Conservation (phyloP, 257 asterid species). For the Echium plantagineum region DNA sequence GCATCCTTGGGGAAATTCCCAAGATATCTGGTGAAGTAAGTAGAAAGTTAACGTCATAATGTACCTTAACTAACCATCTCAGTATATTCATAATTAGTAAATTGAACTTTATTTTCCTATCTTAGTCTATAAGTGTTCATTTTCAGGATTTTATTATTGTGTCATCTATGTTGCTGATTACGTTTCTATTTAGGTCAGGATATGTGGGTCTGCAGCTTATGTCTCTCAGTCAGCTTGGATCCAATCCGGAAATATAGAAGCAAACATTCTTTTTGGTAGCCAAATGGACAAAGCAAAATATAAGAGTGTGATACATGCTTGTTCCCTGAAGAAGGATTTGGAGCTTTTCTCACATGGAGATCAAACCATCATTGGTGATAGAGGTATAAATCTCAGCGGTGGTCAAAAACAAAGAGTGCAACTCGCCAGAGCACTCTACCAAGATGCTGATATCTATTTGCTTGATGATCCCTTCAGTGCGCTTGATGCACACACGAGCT, state of each 20-base stretch:
- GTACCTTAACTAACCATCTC: neutral
- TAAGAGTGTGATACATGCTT: conserved; percentile 83
- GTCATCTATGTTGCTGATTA: conserved; percentile 11
- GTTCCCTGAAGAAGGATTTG: conserved; percentile 81
- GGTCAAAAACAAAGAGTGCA: conserved; percentile 98
- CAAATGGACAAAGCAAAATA: conserved; percentile 93
- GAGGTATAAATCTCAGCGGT: conserved; percentile 98
- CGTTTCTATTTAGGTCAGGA: conserved; percentile 48
- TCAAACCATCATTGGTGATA: conserved; percentile 94
- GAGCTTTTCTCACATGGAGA: conserved; percentile 93
- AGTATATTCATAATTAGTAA: too few relatives aligned
- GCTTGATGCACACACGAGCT: conserved; percentile 96
- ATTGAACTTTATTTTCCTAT: too few relatives aligned
- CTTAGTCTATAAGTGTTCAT: conserved; percentile 4
- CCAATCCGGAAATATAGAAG: conserved; percentile 94
- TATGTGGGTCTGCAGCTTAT: conserved; percentile 84
- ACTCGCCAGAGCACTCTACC: conserved; percentile 95
- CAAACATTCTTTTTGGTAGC: conserved; percentile 82
- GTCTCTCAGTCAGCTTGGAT: conserved; percentile 99
- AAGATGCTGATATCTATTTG: conserved; percentile 89
- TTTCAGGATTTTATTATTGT: neutral
- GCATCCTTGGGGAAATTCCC: conserved; percentile 73
- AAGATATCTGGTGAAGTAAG: conserved; percentile 66
- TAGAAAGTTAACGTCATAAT: conserved; percentile 5
- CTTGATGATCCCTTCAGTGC: conserved; percentile 99